Conservation (phyloP, 2,329 filamentous ascomycete genomes). For the Colletotrichum coccodes region DNA sequence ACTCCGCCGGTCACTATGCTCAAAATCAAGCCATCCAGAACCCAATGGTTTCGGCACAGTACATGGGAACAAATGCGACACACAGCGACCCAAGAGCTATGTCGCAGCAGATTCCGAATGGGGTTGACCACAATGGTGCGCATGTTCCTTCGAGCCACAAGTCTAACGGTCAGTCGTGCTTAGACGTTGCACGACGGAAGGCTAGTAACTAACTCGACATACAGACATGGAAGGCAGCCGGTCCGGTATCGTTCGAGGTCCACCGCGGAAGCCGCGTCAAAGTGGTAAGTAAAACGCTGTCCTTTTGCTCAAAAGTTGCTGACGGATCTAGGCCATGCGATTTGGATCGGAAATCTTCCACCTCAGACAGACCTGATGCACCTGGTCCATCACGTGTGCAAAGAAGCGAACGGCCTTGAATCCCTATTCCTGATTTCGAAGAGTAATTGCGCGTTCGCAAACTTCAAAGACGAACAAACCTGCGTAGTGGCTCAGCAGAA, state of each 20-base stretch:
- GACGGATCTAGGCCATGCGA: slow-evolving; percentile 75
- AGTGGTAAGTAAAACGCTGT: slow-evolving; percentile 57
- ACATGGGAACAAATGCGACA: slow-evolving; percentile 38
- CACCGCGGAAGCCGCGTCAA: slow-evolving; percentile 67
- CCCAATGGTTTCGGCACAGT: slow-evolving; percentile 48
- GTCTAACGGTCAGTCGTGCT: background rate
- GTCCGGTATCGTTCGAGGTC: slow-evolving; percentile 60
- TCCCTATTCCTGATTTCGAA: slow-evolving; percentile 95
- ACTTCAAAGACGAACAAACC: slow-evolving; percentile 84
- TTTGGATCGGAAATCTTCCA: slow-evolving; percentile 96
- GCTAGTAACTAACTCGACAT: background rate
- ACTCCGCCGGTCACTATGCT: slow-evolving; percentile 48
- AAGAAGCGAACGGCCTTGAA: slow-evolving; percentile 81
- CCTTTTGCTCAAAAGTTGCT: slow-evolving; percentile 27
- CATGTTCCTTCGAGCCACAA: background rate
- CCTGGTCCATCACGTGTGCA: slow-evolving; percentile 91
- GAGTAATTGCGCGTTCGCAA: slow-evolving; percentile 97
- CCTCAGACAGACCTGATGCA: slow-evolving; percentile 83
- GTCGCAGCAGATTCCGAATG: slow-evolving; percentile 33
- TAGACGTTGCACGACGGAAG: background rate
- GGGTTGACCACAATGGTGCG: slow-evolving; percentile 24
- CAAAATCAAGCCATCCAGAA: slow-evolving; percentile 45
- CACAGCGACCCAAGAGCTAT: slow-evolving; percentile 40
- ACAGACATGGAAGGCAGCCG: slow-evolving; percentile 39
- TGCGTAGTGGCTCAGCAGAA: slow-evolving; percentile 82